Percentiles rank a stretch among this genome's conserved stretches.
Conservation (phyloP, 2,329 filamentous ascomycete genomes). For the Daldinia eschscholtzii region DNA sequence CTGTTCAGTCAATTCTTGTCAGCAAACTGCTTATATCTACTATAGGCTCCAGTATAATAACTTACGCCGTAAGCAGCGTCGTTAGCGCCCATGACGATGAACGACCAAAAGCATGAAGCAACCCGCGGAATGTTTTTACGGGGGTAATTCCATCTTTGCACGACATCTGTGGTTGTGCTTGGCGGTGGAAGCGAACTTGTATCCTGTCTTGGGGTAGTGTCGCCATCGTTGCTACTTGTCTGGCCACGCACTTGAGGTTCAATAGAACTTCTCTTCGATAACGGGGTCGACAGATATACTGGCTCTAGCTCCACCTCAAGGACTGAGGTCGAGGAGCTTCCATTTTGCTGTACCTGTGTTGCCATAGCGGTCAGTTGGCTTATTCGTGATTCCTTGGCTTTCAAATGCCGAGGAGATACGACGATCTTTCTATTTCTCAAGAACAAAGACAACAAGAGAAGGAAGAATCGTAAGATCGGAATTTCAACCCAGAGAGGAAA, state of each 20-base stretch:
- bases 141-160: constrained; percentile 64
- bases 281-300: constrained; percentile 28
- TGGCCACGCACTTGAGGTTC: constrained; percentile 1
- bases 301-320: constrained; percentile 45
- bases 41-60: constrained; percentile 23
- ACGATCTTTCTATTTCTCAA: not conserved
- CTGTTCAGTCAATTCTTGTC: constrained; percentile 49
- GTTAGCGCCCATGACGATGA: constrained; percentile 69
- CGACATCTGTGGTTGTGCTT: constrained; percentile 41
- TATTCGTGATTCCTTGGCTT: not conserved
- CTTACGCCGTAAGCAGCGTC: constrained; percentile 70
- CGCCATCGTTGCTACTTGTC: constrained; percentile 7
- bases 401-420: not conserved
- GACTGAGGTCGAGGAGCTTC: constrained; percentile 43
- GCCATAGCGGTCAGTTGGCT: constrained; percentile 12
- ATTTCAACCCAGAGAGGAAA: not conserved
- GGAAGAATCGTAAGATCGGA: not conserved
- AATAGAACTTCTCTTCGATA: constrained; percentile 13
- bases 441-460: not conserved
- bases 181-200: constrained; percentile 40
- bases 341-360: constrained; percentile 32
- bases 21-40: constrained; percentile 16
- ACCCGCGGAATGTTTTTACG: constrained; percentile 62
- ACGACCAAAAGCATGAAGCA: constrained; percentile 67
- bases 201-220: constrained; percentile 20